Evolutionary conservation across 441 rosid genomes (phyloP).

Genomic region (Aquilaria agallochum): DNA sequence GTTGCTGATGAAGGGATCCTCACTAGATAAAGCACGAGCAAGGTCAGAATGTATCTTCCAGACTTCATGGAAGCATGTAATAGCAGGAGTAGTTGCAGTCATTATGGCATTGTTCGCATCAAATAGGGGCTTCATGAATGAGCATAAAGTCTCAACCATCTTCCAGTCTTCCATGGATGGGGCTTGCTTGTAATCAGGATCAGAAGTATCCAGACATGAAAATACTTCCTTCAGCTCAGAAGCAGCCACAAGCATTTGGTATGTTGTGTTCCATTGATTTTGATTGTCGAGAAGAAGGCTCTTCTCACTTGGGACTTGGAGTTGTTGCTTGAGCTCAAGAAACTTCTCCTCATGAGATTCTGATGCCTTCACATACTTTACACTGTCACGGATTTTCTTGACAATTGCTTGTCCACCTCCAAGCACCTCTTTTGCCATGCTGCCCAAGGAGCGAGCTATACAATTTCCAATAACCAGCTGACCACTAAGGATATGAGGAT

Average conservation of each 20-base stretch:
- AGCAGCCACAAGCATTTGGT: conserved; percentile 54
- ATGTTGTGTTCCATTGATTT: conserved; percentile 57
- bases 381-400: conserved; percentile 61
- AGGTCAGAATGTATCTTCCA: conserved; percentile 61
- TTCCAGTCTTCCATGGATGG: conserved; percentile 67
- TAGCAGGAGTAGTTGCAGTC: conserved; percentile 31
- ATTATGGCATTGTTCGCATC: conserved; percentile 44
- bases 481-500: conserved; percentile 57
- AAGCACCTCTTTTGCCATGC: conserved; percentile 44
- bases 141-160: conserved; percentile 53
- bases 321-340: conserved; percentile 57
- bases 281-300: conserved; percentile 50
- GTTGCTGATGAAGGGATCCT: conserved; percentile 42
- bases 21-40: conserved; percentile 29
- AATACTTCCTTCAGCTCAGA: conserved; percentile 55
- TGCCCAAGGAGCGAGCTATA: conserved; percentile 41
- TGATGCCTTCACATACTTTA: conserved; percentile 54
- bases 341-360: conserved; percentile 61
- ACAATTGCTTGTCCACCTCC: conserved; percentile 31
- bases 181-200: conserved; percentile 55
- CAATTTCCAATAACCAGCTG: conserved; percentile 68
- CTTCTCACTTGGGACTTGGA: conserved; percentile 44
- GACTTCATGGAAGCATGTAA: conserved; percentile 51
- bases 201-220: conserved; percentile 58
- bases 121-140: conserved; percentile 46